These are phyloP conservation scores for Exophiala alcalophila DNA, from an alignment of 2,329 filamentous ascomycete species.

Conservation along the genomic window DNA sequence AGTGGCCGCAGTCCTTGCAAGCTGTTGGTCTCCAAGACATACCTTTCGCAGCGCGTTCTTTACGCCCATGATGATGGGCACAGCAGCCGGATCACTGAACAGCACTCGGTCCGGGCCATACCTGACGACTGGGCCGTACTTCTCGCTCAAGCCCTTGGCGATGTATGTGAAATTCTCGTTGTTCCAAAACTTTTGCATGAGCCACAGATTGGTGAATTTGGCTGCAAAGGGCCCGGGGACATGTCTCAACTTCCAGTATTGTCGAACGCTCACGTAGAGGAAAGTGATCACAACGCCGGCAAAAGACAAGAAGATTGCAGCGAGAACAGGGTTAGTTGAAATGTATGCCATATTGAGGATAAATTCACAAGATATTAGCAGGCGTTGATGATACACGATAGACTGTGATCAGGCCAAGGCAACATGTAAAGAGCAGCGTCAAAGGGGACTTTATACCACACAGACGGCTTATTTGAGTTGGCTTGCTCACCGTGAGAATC, in stretches of 20 bases:
- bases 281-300: not conserved
- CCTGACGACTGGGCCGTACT: conserved; percentile 21
- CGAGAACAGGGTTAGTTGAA: not conserved
- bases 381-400: too few relatives aligned
- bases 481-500: too few relatives aligned
- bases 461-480: too few relatives aligned
- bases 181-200: conserved; percentile 44
- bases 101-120: conserved; percentile 18
- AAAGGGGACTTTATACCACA: too few relatives aligned
- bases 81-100: conserved; percentile 16
- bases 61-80: conserved; percentile 18
- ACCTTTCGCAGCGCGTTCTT: conserved; percentile 19
- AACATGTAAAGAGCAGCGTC: too few relatives aligned
- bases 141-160: conserved; percentile 11
- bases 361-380: too few relatives aligned
- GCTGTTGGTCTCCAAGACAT: not conserved
- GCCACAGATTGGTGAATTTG: conserved; percentile 70
- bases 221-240: conserved; percentile 67
- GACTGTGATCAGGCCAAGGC: too few relatives aligned
- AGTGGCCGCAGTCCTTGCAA: too few relatives aligned
- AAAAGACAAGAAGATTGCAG: not conserved
- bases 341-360: conserved; percentile 1
- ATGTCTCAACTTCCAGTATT: conserved; percentile 10
- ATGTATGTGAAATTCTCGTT: conserved; percentile 4
- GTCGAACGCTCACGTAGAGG: conserved; percentile 1